Evolutionary conservation across 2,329 filamentous ascomycete species (phyloP), one percentile per base, ranked within the genome.

Genomic region (Mollisia scopiformis): DNA sequence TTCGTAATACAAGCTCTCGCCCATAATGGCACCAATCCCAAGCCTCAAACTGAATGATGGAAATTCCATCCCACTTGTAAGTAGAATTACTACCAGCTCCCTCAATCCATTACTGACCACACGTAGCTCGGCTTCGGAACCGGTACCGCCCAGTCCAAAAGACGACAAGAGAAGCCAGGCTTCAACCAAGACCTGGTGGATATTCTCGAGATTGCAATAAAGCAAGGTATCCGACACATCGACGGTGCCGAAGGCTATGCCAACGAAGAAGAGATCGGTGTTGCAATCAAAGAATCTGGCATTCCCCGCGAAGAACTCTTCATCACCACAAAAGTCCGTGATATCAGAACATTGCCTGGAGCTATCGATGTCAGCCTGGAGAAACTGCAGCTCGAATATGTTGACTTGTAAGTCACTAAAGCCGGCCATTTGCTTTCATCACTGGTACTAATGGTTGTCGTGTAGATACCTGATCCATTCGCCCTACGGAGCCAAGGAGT

Each of bases 101-200:
- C n/a, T n/a, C n/a, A n/a, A n/a, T n/a, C n/a, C n/a, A n/a, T n/a
- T n/a, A n/a, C n/a, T n/a, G n/a, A n/a, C n/a, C n/a, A n/a, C n/a
- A n/a, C n/a, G 52, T 53, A 85, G 83, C 73, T 89, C 19, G 85
- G 79, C 21, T 89, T 85, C 73, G 86, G 86, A 31, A 84, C 82
- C 0, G 87, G 87, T 30, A 88, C 87, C 1, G 83, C 84, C 1
- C 88, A 85, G 85, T 88, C 78, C 72, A 89, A 89, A 72, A 74
- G 65, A 1, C 78, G 79, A 10, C 78, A 75, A 4, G 27, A 53
- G 7, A 27, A 30, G n/a, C 31, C 43, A n/a, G n/a, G n/a, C 16
- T 41, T 54, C 31, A 83, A 88, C 66, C 79, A 82, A 47, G 76
- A 76, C 7, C 77, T 82, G 49, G 46, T 58, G 23, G 55, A 62